Evolutionary conservation across 176 grass and related monocot species (phyloP), one percentile per base, ranked within the genome.

Genomic region (Poa pratensis): DNA sequence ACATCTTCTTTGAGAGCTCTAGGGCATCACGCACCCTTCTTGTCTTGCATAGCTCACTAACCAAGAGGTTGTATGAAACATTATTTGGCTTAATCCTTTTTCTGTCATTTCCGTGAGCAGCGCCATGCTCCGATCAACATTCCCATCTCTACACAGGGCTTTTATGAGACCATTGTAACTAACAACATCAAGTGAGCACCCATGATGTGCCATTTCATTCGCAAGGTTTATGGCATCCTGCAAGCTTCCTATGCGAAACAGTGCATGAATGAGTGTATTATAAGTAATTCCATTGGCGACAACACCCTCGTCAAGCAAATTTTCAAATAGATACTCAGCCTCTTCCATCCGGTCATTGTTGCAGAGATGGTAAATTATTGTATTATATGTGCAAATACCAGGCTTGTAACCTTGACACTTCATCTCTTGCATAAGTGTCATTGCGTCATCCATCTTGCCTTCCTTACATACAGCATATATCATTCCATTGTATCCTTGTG

Each of bases 111-210:
- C 96, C 58, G 89, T 83, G 80, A 98, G 85, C 26, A 98, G 55
- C 35, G 26, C 78, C 83, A 92, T 61, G 63, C 73, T 81, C 62
- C 48, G 87, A 70, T 95, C 80, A 78, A 94, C 69, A 86, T 89
- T 92, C 83, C 93, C 93, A 66, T 87, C 86, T 84, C 67, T 88
- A 69, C 96, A 98, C 52, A 95, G 78, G 76, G 91, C 91, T 89
- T 95, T 98, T 83, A 98, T 90, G 52, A 98, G 88, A 6, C 86
- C 88, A 77, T 98, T 95, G 73, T 98, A 95, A 80, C 89, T 98
- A 82, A 94, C 68, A 85, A 93, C 82, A 90, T 95, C 91, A 82
- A 94, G 70, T 23, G 74, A 89, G 63, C 60, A 98, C 64, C 91
- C 96, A 84, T 92, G 79, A 69, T 85, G 89, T 66, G 89, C 83